Evolutionary conservation across 2,329 filamentous ascomycete genomes (phyloP), one percentile per base, ranked within the genome.

Genomic region (Metarhizium guizhouense): DNA sequence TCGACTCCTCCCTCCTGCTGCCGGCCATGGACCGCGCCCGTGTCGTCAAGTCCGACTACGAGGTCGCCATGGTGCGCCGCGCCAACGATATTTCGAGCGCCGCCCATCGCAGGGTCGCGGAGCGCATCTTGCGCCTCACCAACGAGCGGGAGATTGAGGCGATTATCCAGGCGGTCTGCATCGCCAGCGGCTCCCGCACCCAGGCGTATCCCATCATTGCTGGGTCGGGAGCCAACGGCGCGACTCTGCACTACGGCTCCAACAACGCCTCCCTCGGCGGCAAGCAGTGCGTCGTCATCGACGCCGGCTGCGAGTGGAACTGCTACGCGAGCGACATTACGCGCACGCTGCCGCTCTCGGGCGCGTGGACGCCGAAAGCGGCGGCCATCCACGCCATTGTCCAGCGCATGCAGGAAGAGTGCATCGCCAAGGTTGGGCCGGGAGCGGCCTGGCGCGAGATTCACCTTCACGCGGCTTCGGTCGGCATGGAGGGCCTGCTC

Each of bases 281-380:
- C 30, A 81, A 85, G 56, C 83, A 92, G 65, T 78, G 92, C 34
- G 74, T 97, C 36, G 85, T 95, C 20, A 76, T 99, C 4, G 93
- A 99, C 67, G 92, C 93, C 1, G 92, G 90, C 2, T 87, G 85
- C 61, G 93, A 97, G 70, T 95, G 85, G 72, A 74, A 84, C 51
- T 86, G 87, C 62, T 97, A 99, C 68, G 90, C 90, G 34, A 88
- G 87, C 56, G 93, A 97, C 69, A 84, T 97, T 32, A 97, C 94
- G 0, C 83, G 93, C 42, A 94, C 92, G 0, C 84, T 96, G 61
- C 93, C 93, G 4, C 73, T 96, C 25, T 81, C 79, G 14, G 88
- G 88, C 6, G 56, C 59, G 0, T 95, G 90, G 62, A 81, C 83
- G 0, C 69, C 77, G 14, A 87, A 93, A 67, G 85, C 86, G 1